Evolutionary conservation across 2,329 filamentous ascomycete species (phyloP).

Genomic region (Clarireedia paspali): DNA sequence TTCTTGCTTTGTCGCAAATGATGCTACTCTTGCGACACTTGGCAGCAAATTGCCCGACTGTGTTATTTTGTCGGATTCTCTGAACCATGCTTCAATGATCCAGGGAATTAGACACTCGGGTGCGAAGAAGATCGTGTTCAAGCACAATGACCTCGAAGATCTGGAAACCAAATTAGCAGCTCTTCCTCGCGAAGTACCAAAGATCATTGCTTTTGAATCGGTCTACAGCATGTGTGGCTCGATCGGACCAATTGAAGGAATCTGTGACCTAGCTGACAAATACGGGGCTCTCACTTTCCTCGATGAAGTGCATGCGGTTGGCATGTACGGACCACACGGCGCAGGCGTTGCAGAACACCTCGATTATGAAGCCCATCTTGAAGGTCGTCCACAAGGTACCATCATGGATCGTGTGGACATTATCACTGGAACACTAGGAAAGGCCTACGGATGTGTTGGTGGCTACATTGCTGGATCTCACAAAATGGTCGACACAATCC

Average conservation of each 20-base stretch:
- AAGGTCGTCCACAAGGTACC: constrained; percentile 68
- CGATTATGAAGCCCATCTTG: constrained; percentile 79
- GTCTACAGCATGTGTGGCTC: constrained; percentile 99
- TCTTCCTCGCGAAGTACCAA: constrained; percentile 75
- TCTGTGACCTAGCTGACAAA: constrained; percentile 93
- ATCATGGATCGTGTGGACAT: constrained; percentile 96
- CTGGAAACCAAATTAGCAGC: constrained; percentile 88
- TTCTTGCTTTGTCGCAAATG: constrained; percentile 97
- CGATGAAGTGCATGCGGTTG: constrained; percentile 97
- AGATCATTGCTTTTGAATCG: constrained; percentile 98
- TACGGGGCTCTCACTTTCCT: constrained; percentile 96
- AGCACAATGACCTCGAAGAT: constrained; percentile 93
- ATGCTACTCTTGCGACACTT: constrained; percentile 92
- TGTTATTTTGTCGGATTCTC: constrained; percentile 92
- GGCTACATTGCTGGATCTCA: constrained; percentile 92
- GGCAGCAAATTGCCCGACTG: constrained; percentile 94
- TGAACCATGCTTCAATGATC: constrained; percentile 99
- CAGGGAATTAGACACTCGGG: constrained; percentile 97
- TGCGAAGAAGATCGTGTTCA: constrained; percentile 96
- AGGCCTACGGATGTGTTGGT: constrained; percentile 95
- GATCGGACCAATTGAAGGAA: constrained; percentile 89
- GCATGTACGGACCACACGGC: constrained; percentile 96
- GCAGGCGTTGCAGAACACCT: constrained; percentile 96
- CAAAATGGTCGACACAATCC: constrained; percentile 83
- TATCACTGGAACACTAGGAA: constrained; percentile 93